Percentiles rank a stretch among this genome's conserved stretches.
phyloP scores from a whole-genome alignment of 108 stramenopile species.

The Epithemia pelagica region DNA sequence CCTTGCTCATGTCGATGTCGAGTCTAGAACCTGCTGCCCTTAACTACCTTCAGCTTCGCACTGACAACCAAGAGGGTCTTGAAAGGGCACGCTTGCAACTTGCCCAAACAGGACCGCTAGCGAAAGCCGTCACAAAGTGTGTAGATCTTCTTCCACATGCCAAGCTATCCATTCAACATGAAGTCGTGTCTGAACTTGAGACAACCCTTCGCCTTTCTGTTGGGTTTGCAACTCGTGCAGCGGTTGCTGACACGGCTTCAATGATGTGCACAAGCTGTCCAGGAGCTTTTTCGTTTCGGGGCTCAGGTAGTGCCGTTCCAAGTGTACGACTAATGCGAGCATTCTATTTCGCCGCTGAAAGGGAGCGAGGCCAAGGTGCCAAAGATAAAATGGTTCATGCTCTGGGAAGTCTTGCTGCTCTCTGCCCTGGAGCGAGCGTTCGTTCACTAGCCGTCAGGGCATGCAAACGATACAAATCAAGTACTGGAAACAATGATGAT shows the following conservation, averaged over 20 bases:
- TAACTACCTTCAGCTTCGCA: slow-evolving; percentile 71
- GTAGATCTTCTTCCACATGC: slow-evolving; percentile 56
- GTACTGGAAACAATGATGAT: slow-evolving; percentile 71
- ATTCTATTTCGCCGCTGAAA: slow-evolving; percentile 69
- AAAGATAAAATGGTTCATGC: slow-evolving; percentile 51
- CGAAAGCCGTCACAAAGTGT: slow-evolving; percentile 63
- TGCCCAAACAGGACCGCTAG: slow-evolving; percentile 67
- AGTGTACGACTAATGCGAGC: slow-evolving; percentile 70
- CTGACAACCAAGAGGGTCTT: slow-evolving; percentile 60
- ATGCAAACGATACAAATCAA: slow-evolving; percentile 60
- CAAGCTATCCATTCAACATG: slow-evolving; percentile 45
- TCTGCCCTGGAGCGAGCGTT: slow-evolving; percentile 64
- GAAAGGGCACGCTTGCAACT: slow-evolving; percentile 62
- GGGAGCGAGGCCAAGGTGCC: slow-evolving; percentile 60
- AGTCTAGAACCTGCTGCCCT: slow-evolving; percentile 78
- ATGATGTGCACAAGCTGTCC: slow-evolving; percentile 61
- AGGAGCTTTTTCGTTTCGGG: slow-evolving; percentile 54
- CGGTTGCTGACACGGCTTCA: slow-evolving; percentile 65
- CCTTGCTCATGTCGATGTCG: slow-evolving; percentile 70
- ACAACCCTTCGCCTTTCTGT: slow-evolving; percentile 41
- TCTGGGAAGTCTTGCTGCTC: slow-evolving; percentile 57
- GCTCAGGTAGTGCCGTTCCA: slow-evolving; percentile 47
- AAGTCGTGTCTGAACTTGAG: slow-evolving; percentile 49
- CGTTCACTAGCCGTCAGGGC: slow-evolving; percentile 56
- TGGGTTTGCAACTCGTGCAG: slow-evolving; percentile 78